Conservation (phyloP, 73 alveolate species). For the Blepharisma stoltei region DNA sequence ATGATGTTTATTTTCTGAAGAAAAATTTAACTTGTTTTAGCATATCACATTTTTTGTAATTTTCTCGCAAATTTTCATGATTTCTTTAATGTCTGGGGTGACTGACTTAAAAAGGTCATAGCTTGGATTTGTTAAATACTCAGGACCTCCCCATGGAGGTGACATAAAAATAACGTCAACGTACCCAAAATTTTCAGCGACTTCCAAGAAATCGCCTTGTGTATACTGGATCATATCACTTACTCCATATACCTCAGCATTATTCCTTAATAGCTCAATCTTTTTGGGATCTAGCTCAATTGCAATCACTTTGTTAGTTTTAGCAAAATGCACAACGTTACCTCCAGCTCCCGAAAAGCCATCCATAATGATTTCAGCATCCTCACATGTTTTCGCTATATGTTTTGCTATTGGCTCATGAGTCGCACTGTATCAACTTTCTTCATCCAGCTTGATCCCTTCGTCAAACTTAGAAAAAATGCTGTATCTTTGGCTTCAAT, state of each 20-base stretch:
- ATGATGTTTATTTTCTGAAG: no score
- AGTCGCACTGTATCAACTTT: constrained; percentile 90
- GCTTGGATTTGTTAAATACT: constrained; percentile 27
- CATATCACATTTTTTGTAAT: background rate
- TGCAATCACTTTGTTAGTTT: constrained; percentile 29
- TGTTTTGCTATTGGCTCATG: constrained; percentile 85
- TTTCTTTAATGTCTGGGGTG: background rate
- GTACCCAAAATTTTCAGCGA: constrained; percentile 33
- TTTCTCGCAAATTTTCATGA: background rate
- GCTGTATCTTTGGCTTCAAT: constrained; percentile 76
- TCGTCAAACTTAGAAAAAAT: constrained; percentile 83
- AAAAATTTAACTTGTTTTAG: no score
- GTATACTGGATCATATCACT: constrained; percentile 30
- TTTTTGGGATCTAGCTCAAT: constrained; percentile 46
- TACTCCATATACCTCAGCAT: constrained; percentile 50
- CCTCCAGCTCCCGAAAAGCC: constrained; percentile 95
- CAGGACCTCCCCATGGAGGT: constrained; percentile 86
- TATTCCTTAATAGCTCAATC: constrained; percentile 41
- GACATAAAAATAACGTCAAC: constrained; percentile 76
- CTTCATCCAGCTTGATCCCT: constrained; percentile 86
- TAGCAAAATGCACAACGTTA: constrained; percentile 71
- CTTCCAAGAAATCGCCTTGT: constrained; percentile 40
- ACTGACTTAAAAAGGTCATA: background rate
- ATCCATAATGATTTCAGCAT: constrained; percentile 62
- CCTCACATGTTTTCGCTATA: constrained; percentile 64